phyloP scores from a whole-genome alignment of 192 early-diverging fungal genomes.

The Umbelopsis vinacea region DNA sequence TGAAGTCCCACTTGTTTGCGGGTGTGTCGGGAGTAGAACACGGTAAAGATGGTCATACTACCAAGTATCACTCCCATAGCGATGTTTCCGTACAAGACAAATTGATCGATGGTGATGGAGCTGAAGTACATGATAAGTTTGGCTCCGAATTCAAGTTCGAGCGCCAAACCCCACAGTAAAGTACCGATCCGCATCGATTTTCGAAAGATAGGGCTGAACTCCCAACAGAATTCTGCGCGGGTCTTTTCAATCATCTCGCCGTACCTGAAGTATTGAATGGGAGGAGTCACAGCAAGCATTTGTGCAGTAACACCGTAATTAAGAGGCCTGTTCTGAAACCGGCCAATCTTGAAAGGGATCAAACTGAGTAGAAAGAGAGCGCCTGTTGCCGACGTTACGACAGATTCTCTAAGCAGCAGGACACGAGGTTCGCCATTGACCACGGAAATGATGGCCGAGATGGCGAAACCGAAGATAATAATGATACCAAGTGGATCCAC shows the following conservation, averaged over 20 bases:
- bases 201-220: constrained; percentile 22
- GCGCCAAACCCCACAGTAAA: constrained; percentile 11
- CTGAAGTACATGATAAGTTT: constrained; percentile 23
- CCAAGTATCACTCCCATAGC: constrained; percentile 30
- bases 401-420: constrained; percentile 41
- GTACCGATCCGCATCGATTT: background rate
- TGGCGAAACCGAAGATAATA: constrained; percentile 37
- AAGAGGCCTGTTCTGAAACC: constrained; percentile 26
- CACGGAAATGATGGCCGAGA: constrained; percentile 36
- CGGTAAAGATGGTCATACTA: constrained; percentile 7
- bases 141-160: constrained; percentile 2
- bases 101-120: constrained; percentile 20
- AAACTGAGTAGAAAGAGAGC: constrained; percentile 35
- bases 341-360: constrained; percentile 36
- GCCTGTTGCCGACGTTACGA: constrained; percentile 31
- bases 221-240: constrained; percentile 33
- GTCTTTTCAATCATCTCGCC: constrained; percentile 28
- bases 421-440: constrained; percentile 35
- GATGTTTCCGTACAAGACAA: constrained; percentile 40
- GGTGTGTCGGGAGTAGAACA: background rate
- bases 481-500: constrained; percentile 33
- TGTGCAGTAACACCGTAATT: constrained; percentile 25
- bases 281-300: constrained; percentile 29
- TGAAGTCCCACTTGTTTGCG: background rate
- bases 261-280: constrained; percentile 26